A percentile compares a stretch with the other conserved stretches of the same genome.
Conservation (phyloP, 192 early-diverging fungal species). For the Phycomyces nitens region DNA sequence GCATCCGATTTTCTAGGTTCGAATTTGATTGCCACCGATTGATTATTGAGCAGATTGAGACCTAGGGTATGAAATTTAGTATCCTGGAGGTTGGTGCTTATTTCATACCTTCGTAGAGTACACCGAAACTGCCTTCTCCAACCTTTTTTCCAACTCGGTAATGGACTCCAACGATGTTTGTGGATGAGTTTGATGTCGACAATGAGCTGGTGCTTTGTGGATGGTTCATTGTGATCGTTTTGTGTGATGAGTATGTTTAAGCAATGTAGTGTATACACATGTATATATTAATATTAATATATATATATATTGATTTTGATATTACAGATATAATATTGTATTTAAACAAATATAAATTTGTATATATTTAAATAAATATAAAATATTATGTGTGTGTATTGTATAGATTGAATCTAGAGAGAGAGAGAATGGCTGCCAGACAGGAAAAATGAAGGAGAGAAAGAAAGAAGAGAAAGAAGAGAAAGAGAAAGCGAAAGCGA, state of each 20-base stretch:
- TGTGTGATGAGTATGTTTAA: background rate
- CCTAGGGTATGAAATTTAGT: slow-evolving; percentile 42
- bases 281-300: too few species aligned
- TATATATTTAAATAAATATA: too few species aligned
- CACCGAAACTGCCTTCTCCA: slow-evolving; percentile 97
- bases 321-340: too few species aligned
- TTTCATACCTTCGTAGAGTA: slow-evolving; percentile 92
- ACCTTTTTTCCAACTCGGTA: slow-evolving; percentile 95
- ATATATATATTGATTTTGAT: too few species aligned
- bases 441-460: background rate
- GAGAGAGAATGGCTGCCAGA: background rate
- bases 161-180: slow-evolving; percentile 93
- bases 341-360: too few species aligned
- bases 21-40: slow-evolving; percentile 96
- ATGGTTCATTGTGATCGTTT: slow-evolving; percentile 6
- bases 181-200: slow-evolving; percentile 25
- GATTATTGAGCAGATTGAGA: slow-evolving; percentile 84
- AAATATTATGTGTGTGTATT: background rate
- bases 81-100: background rate
- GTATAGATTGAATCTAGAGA: background rate
- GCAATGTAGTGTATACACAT: too few species aligned
- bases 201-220: slow-evolving; percentile 6
- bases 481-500: background rate
- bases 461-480: background rate
- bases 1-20: slow-evolving; percentile 94